phyloP scores from a whole-genome alignment of 768 basidiomycete species.

The Baorangia bicolor region DNA sequence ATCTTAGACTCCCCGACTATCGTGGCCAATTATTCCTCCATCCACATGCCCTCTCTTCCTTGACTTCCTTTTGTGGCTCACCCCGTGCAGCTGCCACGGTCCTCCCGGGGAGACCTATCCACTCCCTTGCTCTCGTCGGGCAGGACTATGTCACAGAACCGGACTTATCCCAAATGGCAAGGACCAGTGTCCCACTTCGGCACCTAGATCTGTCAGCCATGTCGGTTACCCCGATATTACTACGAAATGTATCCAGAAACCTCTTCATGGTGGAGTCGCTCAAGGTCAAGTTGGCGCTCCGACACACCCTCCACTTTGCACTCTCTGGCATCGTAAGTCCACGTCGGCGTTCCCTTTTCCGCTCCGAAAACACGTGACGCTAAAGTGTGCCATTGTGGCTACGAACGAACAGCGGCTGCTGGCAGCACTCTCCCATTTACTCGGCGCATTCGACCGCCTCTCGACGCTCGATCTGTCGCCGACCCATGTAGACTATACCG shows the following conservation, averaged over 20 bases:
- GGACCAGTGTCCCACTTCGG: constrained; percentile 48
- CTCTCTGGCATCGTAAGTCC: not conserved
- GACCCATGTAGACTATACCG: not conserved
- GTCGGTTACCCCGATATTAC: constrained; percentile 30
- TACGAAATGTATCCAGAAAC: constrained; percentile 54
- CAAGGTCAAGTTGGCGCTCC: constrained; percentile 38
- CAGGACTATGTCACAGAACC: constrained; percentile 50
- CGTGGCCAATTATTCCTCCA: constrained; percentile 41
- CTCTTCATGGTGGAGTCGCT: constrained; percentile 50
- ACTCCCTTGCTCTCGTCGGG: constrained; percentile 53
- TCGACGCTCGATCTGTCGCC: constrained; percentile 60
- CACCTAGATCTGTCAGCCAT: constrained; percentile 22
- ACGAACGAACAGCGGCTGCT: not conserved
- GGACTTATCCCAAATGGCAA: constrained; percentile 51
- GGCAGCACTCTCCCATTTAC: not conserved
- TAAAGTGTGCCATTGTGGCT: not conserved
- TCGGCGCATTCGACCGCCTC: constrained; percentile 43
- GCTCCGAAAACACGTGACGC: not conserved
- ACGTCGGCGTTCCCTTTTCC: not conserved
- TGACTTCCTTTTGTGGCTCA: constrained; percentile 59
- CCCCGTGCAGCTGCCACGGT: constrained; percentile 47
- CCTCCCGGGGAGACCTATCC: constrained; percentile 62
- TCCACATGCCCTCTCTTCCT: constrained; percentile 44
- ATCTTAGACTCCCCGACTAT: constrained; percentile 49
- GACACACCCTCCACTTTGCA: constrained; percentile 41